Evolutionary conservation across 306 rosid genomes (phyloP).

Genomic region (Senna tora): DNA sequence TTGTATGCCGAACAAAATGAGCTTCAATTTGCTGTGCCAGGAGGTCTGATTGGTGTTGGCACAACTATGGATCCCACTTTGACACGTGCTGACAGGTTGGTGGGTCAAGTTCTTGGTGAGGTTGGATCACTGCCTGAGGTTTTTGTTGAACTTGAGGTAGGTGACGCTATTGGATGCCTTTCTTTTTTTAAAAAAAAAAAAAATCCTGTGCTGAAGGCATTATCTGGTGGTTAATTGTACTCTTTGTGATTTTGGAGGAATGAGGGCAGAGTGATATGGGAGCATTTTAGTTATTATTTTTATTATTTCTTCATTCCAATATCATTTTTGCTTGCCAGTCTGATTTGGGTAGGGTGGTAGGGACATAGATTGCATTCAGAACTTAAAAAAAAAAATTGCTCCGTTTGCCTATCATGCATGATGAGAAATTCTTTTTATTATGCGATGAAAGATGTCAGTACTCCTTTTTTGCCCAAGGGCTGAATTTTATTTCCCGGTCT

Average conservation of each 20-base stretch:
- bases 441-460: constrained; percentile 6
- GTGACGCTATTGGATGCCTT: neutral
- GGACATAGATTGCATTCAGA: neutral
- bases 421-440: neutral
- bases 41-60: constrained; percentile 94
- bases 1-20: constrained; percentile 90
- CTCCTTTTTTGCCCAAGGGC: neutral
- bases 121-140: constrained; percentile 96
- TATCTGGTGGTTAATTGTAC: neutral
- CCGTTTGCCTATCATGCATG: no score
- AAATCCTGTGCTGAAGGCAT: neutral
- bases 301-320: neutral
- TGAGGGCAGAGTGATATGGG: neutral
- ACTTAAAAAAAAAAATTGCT: no score
- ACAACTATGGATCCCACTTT: constrained; percentile 98
- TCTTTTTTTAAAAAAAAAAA: no score
- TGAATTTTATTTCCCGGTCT: constrained; percentile 32
- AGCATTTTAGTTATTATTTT: neutral
- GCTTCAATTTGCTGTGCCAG: constrained; percentile 95
- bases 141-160: constrained; percentile 89
- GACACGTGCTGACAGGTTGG: constrained; percentile 97
- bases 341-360: neutral
- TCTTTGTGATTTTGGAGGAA: neutral
- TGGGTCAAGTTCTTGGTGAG: constrained; percentile 96
- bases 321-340: neutral